Conservation (phyloP, 2,329 filamentous ascomycete genomes). For the Emydomyces testavorans region DNA sequence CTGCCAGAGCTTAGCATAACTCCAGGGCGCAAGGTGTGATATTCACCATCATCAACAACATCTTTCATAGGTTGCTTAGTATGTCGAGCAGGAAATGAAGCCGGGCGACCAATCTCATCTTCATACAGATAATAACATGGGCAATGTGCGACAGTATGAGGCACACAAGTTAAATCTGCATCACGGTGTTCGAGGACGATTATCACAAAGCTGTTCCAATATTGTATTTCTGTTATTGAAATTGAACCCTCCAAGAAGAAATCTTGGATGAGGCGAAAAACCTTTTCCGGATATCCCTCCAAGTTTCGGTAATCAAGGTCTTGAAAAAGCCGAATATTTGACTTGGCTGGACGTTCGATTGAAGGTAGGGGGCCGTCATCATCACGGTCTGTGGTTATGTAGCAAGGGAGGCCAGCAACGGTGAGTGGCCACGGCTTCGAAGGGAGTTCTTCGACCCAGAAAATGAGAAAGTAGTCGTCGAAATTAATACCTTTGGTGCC, state of each 20-base stretch:
- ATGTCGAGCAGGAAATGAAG: not conserved
- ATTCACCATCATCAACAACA: not conserved
- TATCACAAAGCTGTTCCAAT: not conserved
- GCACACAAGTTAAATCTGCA: not conserved
- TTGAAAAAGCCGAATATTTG: too few species aligned
- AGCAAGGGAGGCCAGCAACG: constrained; percentile 1
- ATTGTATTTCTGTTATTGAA: not conserved
- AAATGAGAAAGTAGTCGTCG: not conserved
- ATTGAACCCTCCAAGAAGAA: not conserved
- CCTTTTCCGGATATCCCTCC: too few species aligned
- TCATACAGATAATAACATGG: not conserved
- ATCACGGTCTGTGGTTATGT: not conserved
- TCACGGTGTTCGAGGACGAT: not conserved
- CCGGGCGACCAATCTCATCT: not conserved
- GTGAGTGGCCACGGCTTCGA: not conserved
- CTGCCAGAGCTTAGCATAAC: not conserved
- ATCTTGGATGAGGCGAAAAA: not conserved
- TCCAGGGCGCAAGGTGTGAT: not conserved
- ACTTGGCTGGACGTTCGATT: not conserved
- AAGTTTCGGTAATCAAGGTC: not conserved
- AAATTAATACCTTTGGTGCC: not conserved
- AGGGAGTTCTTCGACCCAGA: not conserved
- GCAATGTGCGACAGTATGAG: not conserved
- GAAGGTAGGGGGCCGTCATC: constrained; percentile 6
- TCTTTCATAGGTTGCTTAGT: not conserved